Evolutionary conservation across 2,329 filamentous ascomycete genomes (phyloP), one percentile per base, ranked within the genome.

Genomic region (Zopfia rhizophila): DNA sequence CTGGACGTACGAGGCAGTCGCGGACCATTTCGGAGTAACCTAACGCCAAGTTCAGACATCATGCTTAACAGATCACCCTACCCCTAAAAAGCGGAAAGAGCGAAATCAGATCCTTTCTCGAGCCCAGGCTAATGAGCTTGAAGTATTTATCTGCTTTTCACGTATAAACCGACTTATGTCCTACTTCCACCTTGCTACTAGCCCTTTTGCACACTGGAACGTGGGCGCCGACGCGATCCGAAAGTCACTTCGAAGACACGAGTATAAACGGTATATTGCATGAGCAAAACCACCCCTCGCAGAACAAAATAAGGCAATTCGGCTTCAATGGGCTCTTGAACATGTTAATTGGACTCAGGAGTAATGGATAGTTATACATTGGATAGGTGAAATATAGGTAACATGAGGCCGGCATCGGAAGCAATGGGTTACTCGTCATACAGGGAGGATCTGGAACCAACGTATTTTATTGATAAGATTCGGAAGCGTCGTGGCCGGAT

Each of bases 401-500:
- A 45, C 33, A 18, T 16, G 42, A 23, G 27, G 42, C n/a, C 18
- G 33, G 16, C 42, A 45, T 21, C 12, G 18, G 14, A 38, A 18
- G 21, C 12, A 13, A 12, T 45, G 21, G 23, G 42, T 45, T 7
- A 45, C 33, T n/a, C n/a, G n/a, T n/a, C n/a, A n/a, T n/a, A n/a
- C n/a, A n/a, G 32, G 11, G 58, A 63, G 31, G 53, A 56, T 29
- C 51, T 49, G 17, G 52, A 63, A 48, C 43, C 39, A 8, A 60
- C 47, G 33, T 62, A 49, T 40, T 44, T 64, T 21, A 41, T 56
- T 11, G 49, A 63, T 13, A 48, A 45, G 17, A 14, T 55, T 21
- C 45, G 56, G 25, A 32, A 48, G n/a, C 58, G 58, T 38, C 23
- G 38, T 16, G 61, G 65, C 3, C 67, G 46, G 58, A 68, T 67